These are phyloP conservation scores for Tilletia indica DNA, from an alignment of 1,284 basidiomycete species.

Conservation along the genomic window DNA sequence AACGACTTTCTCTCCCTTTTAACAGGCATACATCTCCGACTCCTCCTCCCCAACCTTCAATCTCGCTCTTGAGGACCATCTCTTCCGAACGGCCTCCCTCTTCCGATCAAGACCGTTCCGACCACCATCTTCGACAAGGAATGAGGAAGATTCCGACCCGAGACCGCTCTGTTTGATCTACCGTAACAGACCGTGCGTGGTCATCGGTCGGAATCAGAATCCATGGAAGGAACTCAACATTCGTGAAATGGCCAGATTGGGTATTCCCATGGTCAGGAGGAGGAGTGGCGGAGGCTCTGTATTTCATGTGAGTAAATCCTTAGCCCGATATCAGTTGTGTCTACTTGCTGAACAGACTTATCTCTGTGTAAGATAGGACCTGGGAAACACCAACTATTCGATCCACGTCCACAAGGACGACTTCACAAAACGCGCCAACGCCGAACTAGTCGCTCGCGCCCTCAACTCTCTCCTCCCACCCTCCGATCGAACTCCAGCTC, in stretches of 20 bases:
- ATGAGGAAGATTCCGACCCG: neutral
- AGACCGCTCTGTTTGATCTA: constrained; percentile 74
- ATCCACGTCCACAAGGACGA: constrained; percentile 78
- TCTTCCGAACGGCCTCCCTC: constrained; percentile 28
- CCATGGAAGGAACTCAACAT: constrained; percentile 96
- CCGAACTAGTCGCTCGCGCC: constrained; percentile 74
- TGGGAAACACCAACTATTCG: constrained; percentile 96
- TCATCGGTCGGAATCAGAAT: constrained; percentile 96
- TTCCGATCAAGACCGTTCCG: constrained; percentile 13
- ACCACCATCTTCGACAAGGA: constrained; percentile 3
- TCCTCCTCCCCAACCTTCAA: constrained; percentile 90
- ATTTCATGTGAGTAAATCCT: constrained; percentile 72
- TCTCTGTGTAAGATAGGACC: constrained; percentile 65
- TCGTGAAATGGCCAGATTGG: constrained; percentile 60
- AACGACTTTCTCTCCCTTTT: neutral
- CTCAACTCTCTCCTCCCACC: constrained; percentile 60
- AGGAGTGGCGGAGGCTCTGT: constrained; percentile 96
- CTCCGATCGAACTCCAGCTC: neutral
- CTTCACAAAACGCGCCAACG: constrained; percentile 79
- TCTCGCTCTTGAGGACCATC: constrained; percentile 76
- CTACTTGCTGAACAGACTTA: too few species aligned
- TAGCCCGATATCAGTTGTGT: neutral
- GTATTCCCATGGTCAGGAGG: constrained; percentile 77
- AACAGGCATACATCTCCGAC: constrained; percentile 70
- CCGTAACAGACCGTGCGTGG: constrained; percentile 82